Conservation (phyloP, 371 early-diverging fungal species). For the Dinochytrium kinnereticum region DNA sequence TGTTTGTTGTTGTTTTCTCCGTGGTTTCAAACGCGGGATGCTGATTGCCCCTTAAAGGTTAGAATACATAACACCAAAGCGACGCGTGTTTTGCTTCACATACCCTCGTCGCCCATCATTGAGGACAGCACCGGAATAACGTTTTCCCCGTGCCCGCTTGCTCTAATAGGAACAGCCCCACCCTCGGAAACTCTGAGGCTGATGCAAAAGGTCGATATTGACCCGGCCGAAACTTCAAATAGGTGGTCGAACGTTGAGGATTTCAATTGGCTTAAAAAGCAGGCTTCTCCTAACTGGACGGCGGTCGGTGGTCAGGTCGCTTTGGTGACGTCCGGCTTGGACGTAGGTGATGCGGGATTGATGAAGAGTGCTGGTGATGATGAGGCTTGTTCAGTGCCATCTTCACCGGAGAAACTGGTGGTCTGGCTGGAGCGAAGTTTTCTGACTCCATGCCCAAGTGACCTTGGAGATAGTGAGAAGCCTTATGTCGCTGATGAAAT, state of each 20-base stretch:
- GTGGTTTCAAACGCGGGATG: not conserved
- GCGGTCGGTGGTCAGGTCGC: no score
- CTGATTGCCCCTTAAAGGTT: conserved; percentile 51
- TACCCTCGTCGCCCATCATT: conserved; percentile 80
- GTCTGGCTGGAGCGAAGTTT: no score
- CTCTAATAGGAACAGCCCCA: conserved; percentile 36
- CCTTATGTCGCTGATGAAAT: no score
- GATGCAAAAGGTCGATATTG: conserved; percentile 45
- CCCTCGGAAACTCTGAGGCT: not conserved
- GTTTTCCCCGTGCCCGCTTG: conserved; percentile 52
- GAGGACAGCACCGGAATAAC: conserved; percentile 69
- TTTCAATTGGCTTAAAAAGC: conserved; percentile 83
- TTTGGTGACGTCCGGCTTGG: no score
- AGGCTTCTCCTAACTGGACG: conserved; percentile 75
- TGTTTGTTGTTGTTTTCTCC: not conserved
- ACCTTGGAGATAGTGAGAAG: no score
- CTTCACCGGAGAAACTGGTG: no score
- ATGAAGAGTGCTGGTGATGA: no score
- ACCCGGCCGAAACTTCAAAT: conserved; percentile 1
- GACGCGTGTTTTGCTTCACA: conserved; percentile 68
- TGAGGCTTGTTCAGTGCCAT: no score
- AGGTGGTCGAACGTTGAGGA: conserved; percentile 67
- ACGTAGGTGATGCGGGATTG: no score
- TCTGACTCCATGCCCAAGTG: no score
- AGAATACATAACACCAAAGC: conserved; percentile 75